Percentiles rank a stretch among this genome's conserved stretches.
Evolutionary conservation across 1,284 basidiomycete species (phyloP).

Genomic region (Trichosporon sp.): DNA sequence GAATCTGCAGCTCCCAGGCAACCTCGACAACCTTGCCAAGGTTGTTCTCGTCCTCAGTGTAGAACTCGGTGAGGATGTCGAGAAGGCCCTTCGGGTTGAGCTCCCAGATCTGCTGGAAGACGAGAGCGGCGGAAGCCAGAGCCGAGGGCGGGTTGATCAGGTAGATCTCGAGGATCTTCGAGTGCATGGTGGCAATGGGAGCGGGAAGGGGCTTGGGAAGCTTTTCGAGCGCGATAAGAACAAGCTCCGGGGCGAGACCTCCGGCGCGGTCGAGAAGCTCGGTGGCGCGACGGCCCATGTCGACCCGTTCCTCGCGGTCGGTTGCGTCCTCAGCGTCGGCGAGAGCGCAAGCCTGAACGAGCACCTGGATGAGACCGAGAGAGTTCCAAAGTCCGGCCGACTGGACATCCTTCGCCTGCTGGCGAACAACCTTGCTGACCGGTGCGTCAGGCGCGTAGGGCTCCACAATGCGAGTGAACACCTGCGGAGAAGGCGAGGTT

Average conservation of each 20-base stretch:
- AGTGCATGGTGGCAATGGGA: constrained; percentile 78
- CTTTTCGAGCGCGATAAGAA: constrained; percentile 88
- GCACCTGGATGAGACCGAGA: constrained; percentile 82
- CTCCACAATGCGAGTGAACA: constrained; percentile 70
- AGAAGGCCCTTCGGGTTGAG: constrained; percentile 79
- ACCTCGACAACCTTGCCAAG: constrained; percentile 92
- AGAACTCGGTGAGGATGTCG: constrained; percentile 83
- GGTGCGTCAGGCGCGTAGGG: constrained; percentile 61
- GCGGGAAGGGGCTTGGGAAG: constrained; percentile 83
- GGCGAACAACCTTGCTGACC: constrained; percentile 54
- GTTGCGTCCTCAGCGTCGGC: constrained; percentile 29
- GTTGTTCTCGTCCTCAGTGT: constrained; percentile 86
- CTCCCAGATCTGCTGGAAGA: constrained; percentile 94
- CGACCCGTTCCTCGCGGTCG: constrained; percentile 64
- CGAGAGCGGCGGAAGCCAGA: constrained; percentile 89
- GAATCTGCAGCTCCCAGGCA: constrained; percentile 86
- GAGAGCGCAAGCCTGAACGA: constrained; percentile 54
- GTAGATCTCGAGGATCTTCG: constrained; percentile 84
- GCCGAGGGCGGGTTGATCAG: constrained; percentile 58
- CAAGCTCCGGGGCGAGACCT: constrained; percentile 76
- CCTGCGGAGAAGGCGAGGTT: constrained; percentile 71
- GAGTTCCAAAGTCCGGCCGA: constrained; percentile 86
- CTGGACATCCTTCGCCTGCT: constrained; percentile 65
- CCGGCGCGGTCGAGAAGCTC: constrained; percentile 90
- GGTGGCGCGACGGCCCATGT: constrained; percentile 68